A percentile compares a stretch with the other conserved stretches of the same genome.
Conservation (phyloP, 768 basidiomycete genomes). For the Xerocomus potaroensis region DNA sequence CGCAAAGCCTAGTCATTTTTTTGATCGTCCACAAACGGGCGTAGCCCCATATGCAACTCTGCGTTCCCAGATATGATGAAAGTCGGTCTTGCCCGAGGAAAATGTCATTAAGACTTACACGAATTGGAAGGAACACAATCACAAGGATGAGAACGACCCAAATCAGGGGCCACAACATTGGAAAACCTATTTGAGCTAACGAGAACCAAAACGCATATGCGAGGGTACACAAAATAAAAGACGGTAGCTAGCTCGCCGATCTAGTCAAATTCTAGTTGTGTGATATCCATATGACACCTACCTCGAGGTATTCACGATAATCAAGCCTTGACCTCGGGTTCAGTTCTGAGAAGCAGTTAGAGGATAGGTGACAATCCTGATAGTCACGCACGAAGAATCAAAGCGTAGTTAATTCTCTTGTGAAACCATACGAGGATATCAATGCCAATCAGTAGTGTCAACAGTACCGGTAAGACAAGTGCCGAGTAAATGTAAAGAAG, state of each 20-base stretch:
- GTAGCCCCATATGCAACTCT: conserved; percentile 35
- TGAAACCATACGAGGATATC: conserved; percentile 77
- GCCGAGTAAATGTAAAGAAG: conserved; percentile 77
- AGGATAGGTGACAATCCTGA: neutral
- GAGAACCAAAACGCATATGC: conserved; percentile 83
- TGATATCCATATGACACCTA: conserved; percentile 31
- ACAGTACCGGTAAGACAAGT: conserved; percentile 68
- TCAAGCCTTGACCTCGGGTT: conserved; percentile 70
- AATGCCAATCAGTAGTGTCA: conserved; percentile 71
- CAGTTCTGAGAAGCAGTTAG: conserved; percentile 44
- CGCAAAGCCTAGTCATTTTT: conserved; percentile 55
- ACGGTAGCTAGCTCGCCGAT: conserved; percentile 54
- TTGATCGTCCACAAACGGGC: conserved; percentile 75
- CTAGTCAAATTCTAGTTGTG: neutral
- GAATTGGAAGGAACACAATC: conserved; percentile 72
- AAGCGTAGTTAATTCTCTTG: conserved; percentile 84
- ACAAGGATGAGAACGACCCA: conserved; percentile 68
- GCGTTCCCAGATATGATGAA: conserved; percentile 37
- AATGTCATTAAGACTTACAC: conserved; percentile 33
- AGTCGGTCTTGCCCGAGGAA: neutral
- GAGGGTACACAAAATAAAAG: conserved; percentile 64
- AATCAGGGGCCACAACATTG: conserved; percentile 72
- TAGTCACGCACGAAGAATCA: conserved; percentile 71
- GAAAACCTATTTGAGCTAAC: conserved; percentile 61
- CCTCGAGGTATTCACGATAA: conserved; percentile 72